Percentiles rank a stretch among this genome's conserved stretches.
Conservation (phyloP, 768 basidiomycete genomes). For the Pleurotus eryngii region DNA sequence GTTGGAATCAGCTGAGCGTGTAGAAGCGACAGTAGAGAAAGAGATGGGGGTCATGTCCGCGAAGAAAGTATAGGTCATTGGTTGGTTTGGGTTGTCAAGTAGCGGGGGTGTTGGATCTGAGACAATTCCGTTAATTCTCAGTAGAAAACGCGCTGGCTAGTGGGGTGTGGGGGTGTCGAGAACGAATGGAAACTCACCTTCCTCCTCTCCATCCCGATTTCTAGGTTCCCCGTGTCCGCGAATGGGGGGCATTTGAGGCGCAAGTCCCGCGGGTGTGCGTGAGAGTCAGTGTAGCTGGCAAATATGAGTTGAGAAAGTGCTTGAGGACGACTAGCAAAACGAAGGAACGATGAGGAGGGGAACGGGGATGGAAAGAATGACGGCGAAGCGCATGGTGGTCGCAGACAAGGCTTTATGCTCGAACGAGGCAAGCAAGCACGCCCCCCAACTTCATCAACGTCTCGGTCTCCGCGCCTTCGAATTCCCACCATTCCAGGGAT, state of each 20-base stretch:
- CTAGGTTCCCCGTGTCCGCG: conserved; percentile 21
- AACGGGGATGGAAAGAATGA: conserved; percentile 18
- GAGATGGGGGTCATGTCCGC: conserved; percentile 56
- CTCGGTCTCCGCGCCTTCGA: background rate
- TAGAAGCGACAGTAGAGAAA: conserved; percentile 23
- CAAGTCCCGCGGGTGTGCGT: conserved; percentile 17
- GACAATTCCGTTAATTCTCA: conserved; percentile 13
- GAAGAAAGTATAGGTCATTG: conserved; percentile 62
- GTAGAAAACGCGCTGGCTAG: conserved; percentile 25
- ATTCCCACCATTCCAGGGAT: conserved; percentile 8
- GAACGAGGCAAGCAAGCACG: conserved; percentile 21
- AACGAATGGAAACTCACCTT: conserved; percentile 10
- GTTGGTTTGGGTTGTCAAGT: conserved; percentile 50
- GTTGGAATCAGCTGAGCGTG: conserved; percentile 19
- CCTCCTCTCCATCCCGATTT: conserved; percentile 24
- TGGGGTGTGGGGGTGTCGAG: background rate
- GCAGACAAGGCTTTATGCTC: conserved; percentile 28
- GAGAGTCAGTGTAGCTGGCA: background rate
- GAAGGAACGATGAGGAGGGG: conserved; percentile 14
- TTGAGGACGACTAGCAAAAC: background rate
- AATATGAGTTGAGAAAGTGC: background rate
- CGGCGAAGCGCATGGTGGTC: conserved; percentile 13
- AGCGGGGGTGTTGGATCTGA: conserved; percentile 49
- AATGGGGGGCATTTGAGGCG: conserved; percentile 29
- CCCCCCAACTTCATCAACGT: background rate